Evolutionary conservation across 352 stramenopile genomes (phyloP).

Genomic region (Pythium volutum): DNA sequence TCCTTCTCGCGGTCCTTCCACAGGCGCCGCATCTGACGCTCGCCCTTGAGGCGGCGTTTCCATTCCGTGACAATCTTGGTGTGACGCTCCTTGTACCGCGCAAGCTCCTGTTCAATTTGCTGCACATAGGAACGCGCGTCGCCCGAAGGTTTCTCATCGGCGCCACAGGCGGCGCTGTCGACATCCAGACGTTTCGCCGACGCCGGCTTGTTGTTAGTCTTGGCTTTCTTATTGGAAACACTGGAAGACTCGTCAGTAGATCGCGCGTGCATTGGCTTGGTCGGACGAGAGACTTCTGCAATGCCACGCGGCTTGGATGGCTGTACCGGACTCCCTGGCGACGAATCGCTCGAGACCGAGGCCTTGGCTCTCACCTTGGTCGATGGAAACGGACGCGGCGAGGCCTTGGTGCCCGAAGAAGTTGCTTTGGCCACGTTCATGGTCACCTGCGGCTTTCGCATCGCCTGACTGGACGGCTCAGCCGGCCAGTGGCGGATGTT

Average conservation of each 20-base stretch:
- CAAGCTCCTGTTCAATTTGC: slow-evolving; percentile 50
- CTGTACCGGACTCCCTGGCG: slow-evolving; percentile 6
- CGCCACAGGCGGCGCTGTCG: slow-evolving; percentile 1
- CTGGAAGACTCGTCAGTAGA: slow-evolving; percentile 4
- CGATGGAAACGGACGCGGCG: background rate
- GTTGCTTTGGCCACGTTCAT: background rate
- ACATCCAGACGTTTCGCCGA: slow-evolving; percentile 19
- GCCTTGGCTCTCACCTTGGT: slow-evolving; percentile 1
- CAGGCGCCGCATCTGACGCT: slow-evolving; percentile 72
- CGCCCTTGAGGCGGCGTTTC: slow-evolving; percentile 69
- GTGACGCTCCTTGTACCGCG: slow-evolving; percentile 78
- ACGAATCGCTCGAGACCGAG: slow-evolving; percentile 9
- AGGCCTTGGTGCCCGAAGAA: background rate
- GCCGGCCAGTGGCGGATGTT: slow-evolving; percentile 63
- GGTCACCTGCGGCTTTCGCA: slow-evolving; percentile 3
- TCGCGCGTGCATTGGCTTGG: slow-evolving; percentile 2
- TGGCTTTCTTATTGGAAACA: slow-evolving; percentile 12
- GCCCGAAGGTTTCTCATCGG: background rate
- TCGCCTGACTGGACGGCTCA: slow-evolving; percentile 3
- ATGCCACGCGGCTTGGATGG: background rate
- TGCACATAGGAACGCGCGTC: slow-evolving; percentile 6
- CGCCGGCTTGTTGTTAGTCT: slow-evolving; percentile 17
- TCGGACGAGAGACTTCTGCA: slow-evolving; percentile 1
- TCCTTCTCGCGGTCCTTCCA: slow-evolving; percentile 78
- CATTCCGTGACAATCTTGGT: slow-evolving; percentile 78